Conservation (phyloP, 192 early-diverging fungal genomes). For the Coemansia guatemalensis region DNA sequence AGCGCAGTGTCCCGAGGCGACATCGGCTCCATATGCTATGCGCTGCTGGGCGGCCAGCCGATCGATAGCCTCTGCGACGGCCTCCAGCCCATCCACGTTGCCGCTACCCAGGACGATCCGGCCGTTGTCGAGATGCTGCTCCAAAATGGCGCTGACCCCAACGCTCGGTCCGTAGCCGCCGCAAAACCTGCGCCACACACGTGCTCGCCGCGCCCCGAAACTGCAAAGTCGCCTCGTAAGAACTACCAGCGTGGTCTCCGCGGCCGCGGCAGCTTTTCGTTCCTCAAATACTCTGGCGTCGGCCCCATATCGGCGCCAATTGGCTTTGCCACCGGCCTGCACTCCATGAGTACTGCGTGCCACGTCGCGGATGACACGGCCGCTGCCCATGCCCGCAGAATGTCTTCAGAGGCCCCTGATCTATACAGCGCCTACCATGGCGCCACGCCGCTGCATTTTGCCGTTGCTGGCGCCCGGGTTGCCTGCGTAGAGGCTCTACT, state of each 20-base stretch:
- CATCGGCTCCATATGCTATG: constrained; percentile 49
- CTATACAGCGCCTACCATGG: constrained; percentile 40
- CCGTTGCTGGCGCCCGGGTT: constrained; percentile 71
- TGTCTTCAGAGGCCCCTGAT: constrained; percentile 3
- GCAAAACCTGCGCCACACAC: not conserved
- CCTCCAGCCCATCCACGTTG: constrained; percentile 68
- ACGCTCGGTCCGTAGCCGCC: constrained; percentile 54
- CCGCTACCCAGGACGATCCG: constrained; percentile 62
- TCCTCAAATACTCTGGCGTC: constrained; percentile 20
- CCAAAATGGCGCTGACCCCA: constrained; percentile 69
- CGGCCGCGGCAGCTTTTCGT: constrained; percentile 41
- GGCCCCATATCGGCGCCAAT: constrained; percentile 45
- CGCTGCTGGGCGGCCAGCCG: constrained; percentile 59
- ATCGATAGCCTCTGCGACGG: constrained; percentile 71
- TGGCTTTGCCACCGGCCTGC: constrained; percentile 24
- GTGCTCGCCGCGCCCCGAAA: not conserved
- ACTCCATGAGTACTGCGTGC: constrained; percentile 31
- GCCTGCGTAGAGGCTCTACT: constrained; percentile 64
- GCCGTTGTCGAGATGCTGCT: constrained; percentile 68
- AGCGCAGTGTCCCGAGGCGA: constrained; percentile 41
- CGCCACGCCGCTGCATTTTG: constrained; percentile 82
- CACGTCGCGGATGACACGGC: not conserved
- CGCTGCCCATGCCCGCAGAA: not conserved
- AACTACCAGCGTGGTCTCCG: constrained; percentile 20
- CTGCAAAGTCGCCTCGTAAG: not conserved